Conservation (phyloP, 495 filamentous ascomycete species). For the Hypoxylon trugodes region DNA sequence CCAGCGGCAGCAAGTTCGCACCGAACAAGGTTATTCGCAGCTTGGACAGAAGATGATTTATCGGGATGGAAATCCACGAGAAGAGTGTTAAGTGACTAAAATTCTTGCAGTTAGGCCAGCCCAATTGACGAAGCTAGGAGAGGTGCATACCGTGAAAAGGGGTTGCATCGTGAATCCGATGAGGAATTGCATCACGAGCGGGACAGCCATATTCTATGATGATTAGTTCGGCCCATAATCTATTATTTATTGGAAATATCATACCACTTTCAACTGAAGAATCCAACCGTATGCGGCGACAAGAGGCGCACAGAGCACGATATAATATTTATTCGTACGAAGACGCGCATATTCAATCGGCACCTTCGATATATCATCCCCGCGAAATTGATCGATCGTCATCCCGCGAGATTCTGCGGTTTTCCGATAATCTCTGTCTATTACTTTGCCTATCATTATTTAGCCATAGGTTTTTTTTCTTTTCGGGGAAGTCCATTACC, state of each 20-base stretch:
- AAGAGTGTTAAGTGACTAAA: not conserved
- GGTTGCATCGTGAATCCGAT: conserved; percentile 2
- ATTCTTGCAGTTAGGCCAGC: not conserved
- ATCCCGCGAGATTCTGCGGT: not conserved
- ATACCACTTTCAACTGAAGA: not conserved
- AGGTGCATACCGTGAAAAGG: not conserved
- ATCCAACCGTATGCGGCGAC: conserved; percentile 1
- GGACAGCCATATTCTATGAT: conserved; percentile 1
- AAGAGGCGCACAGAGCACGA: not conserved
- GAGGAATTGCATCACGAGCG: not conserved
- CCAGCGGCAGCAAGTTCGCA: not conserved
- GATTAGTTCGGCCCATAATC: not conserved
- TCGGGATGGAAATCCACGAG: not conserved
- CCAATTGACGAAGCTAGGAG: not conserved
- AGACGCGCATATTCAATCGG: not conserved
- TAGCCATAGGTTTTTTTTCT: not conserved
- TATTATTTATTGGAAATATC: not conserved
- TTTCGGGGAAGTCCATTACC: not conserved
- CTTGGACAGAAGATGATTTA: not conserved
- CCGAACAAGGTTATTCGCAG: conserved; percentile 1
- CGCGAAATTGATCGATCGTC: not conserved
- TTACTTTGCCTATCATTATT: not conserved
- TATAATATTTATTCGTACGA: not conserved
- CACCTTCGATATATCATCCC: not conserved
- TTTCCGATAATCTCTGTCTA: conserved; percentile 6